Evolutionary conservation across 1,284 basidiomycete species (phyloP).

Genomic region (Tremellales sp.): DNA sequence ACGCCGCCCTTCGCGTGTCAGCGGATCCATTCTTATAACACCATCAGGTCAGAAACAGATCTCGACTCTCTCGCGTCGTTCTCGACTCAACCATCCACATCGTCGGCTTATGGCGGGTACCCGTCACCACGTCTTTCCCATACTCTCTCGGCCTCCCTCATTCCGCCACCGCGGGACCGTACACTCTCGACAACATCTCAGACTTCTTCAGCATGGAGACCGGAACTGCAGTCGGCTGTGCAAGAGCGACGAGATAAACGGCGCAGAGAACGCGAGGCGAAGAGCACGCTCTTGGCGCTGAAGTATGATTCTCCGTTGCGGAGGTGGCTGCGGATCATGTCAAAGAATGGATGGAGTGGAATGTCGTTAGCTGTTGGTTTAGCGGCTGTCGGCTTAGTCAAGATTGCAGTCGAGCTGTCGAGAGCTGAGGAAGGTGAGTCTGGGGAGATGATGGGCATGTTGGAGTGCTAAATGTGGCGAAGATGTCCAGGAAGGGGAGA

Average conservation of each 20-base stretch:
- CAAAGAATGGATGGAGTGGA: slow-evolving; percentile 2
- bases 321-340: slow-evolving; percentile 18
- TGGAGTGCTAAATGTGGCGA: not conserved
- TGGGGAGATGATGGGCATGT: not conserved
- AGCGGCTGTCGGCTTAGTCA: slow-evolving; percentile 10
- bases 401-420: slow-evolving; percentile 10
- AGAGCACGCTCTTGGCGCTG: slow-evolving; percentile 16
- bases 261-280: slow-evolving; percentile 10
- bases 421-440: slow-evolving; percentile 8
- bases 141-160: not conserved
- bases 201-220: slow-evolving; percentile 2
- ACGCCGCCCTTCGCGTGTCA: not conserved
- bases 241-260: slow-evolving; percentile 8
- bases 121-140: not conserved
- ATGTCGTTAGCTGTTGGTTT: slow-evolving; percentile 14
- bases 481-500: slow-evolving; percentile 7
- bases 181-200: slow-evolving; percentile 5
- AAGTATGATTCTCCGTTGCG: slow-evolving; percentile 22
- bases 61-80: slow-evolving; percentile 29
- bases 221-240: not conserved
- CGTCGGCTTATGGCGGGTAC: slow-evolving; percentile 9
- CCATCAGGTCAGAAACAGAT: slow-evolving; percentile 29
- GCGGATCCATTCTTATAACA: not conserved
- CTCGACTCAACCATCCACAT: slow-evolving; percentile 25
- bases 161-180: not conserved